Base-by-base conservation (phyloP, 1,284 basidiomycete genomes). In the Pulchroboletus neoregius region DNA sequence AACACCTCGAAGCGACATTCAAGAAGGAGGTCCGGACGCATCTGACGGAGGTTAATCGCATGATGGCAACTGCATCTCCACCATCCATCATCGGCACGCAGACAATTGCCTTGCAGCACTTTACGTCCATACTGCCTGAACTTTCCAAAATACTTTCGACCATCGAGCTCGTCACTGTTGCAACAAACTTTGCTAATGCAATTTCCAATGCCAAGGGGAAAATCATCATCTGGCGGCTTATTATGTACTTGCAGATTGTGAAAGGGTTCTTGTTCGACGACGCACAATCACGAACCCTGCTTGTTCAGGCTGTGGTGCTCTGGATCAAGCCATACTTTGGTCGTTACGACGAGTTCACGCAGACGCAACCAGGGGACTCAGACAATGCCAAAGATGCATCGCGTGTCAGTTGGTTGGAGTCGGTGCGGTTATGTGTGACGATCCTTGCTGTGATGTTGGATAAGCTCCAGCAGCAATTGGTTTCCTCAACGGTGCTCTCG, bases 251-350 rank as follows among this genome's bases (percentile, higher is more conserved):
- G 34, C 92, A 96, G 61, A 81, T 98, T 46, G 88, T 93, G 31
- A 90, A 89, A 60, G 85, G 88, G 11, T 85, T 89, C 65, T 70
- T 96, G 32, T 96, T 98, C 61, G 90, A 94, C 57, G 82, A 87
- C 52, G 71, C 84, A 4, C 78, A 88, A 47, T 86, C 89, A 8
- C 82, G 95, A 12, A 77, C 85, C 0, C 70, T 90, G 12, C 75
- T 99, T 16, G 84, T 96, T 6, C 94, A 96, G 47, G 84, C 87
- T 23, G 81, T 98, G 30, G 84, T 94, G 4, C 79, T 87, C 18
- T 97, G 94, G 93, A 86, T 98, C 56, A 95, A 94, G 61, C 93
- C 94, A 0, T 87, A 95, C 64, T 89, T 98, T 54, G 94, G 94
- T n/a, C 75, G 79, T 15, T 96, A 88, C 60, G 92, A 96, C 53